phyloP scores from a whole-genome alignment of 2,329 filamentous ascomycete species.

The Chalaropsis thielavioides region DNA sequence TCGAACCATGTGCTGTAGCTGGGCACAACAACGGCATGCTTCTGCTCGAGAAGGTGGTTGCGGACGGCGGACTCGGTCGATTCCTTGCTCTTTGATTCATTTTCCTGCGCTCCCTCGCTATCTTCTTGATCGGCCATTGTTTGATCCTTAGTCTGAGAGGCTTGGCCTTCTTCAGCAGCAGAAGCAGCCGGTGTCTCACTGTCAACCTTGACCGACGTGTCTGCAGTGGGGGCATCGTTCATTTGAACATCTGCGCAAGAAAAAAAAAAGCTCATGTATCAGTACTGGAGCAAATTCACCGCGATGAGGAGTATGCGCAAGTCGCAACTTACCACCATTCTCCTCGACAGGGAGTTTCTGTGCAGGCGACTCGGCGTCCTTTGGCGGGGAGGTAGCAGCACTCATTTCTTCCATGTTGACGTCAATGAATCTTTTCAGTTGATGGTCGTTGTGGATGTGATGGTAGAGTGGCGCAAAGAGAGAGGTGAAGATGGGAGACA shows the following conservation, averaged over 20 bases:
- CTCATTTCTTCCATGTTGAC: constrained; percentile 12
- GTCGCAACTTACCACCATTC: constrained; percentile 15
- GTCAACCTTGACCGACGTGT: constrained; percentile 45
- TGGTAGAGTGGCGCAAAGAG: neutral
- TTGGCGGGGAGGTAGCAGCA: constrained; percentile 1
- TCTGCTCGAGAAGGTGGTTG: constrained; percentile 83
- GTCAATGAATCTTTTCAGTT: neutral
- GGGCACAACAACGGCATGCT: constrained; percentile 87
- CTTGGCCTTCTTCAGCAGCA: constrained; percentile 47
- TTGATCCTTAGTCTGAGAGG: constrained; percentile 29
- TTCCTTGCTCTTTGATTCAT: constrained; percentile 59
- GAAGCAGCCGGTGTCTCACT: constrained; percentile 43
- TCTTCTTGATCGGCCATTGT: constrained; percentile 36
- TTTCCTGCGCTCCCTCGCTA: constrained; percentile 33
- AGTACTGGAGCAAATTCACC: neutral
- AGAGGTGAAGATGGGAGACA: neutral
- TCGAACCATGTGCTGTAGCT: constrained; percentile 99
- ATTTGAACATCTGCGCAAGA: constrained; percentile 44
- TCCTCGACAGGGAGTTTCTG: constrained; percentile 10
- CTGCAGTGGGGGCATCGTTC: constrained; percentile 36
- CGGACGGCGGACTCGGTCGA: constrained; percentile 73
- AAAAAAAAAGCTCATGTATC: neutral
- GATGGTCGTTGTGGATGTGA: neutral
- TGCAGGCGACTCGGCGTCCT: constrained; percentile 1
- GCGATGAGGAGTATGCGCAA: neutral